Base-by-base conservation (phyloP, 805 yeast genomes). In the Ogataea polymorpha region DNA sequence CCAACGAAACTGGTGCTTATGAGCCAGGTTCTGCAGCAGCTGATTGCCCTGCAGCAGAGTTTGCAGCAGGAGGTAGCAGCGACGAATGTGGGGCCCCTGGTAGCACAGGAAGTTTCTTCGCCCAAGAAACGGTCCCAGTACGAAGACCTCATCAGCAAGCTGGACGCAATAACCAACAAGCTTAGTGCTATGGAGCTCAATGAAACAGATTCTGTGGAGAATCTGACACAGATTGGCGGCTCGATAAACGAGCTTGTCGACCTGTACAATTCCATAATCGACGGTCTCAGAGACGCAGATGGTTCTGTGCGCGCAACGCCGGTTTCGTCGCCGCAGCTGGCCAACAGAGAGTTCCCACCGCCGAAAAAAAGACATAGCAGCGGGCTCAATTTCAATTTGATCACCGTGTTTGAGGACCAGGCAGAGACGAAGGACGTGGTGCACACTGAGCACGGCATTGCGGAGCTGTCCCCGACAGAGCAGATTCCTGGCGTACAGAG, bases 301-400 rank as follows among this genome's bases (percentile, higher is more conserved):
- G 29, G 25, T 31, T 21, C 33, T 21, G 13, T 30, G 4, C 7
- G 20, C 13, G 10, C 32, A 4, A 18, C 27, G 11, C 31, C 48
- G 15, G 28, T 43, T 8, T 35, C 41, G 5, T 42, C 47, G 12
- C 46, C 47, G n/a, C 37, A 37, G 10, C 11, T 26, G 10, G 12
- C 23, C 24, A 48, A 39, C 11, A 27, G 46, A 18, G 49, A 40
- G 24, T 34, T 42, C 12, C 41, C 39, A 6, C 25, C 32, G 2
- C 32, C 49, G 2, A 44, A 51, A 16, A 48, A 48, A 23, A 42
- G 65, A 29, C 44, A 51, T 17, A 57, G 63, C 35, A 61, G 62
- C 42, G 66, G 66, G 2, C 44, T 60, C 20, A 53, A 53, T 20
- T 53, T 61, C 42, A 56, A 59, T 31, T 39, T 61, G 25, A 48